A percentile compares a stretch with the other conserved stretches of the same genome.
phyloP scores from a whole-genome alignment of 1,284 basidiomycete species.

The Schizopora paradoxa region DNA sequence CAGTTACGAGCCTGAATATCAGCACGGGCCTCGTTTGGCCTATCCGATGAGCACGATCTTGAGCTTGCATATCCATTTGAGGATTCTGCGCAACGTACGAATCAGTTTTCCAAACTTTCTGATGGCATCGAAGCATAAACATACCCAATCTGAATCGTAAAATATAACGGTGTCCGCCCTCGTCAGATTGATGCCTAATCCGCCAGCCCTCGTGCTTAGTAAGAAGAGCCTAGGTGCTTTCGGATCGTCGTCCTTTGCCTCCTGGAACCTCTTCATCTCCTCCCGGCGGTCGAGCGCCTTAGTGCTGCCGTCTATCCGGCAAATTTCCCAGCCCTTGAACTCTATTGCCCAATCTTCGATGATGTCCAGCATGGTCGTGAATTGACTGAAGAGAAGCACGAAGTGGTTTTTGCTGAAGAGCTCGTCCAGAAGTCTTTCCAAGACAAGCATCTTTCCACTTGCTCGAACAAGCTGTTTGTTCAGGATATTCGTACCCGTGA shows the following conservation, averaged over 20 bases:
- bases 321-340: slow-evolving; percentile 76
- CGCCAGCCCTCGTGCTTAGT: slow-evolving; percentile 89
- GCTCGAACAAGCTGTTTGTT: slow-evolving; percentile 77
- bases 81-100: slow-evolving; percentile 60
- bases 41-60: slow-evolving; percentile 93
- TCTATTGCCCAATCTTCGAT: slow-evolving; percentile 88
- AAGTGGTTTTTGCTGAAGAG: slow-evolving; percentile 84
- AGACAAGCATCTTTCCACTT: slow-evolving; percentile 95
- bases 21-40: slow-evolving; percentile 88
- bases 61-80: slow-evolving; percentile 94
- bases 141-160: slow-evolving; percentile 93
- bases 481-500: slow-evolving; percentile 54
- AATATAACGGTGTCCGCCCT: slow-evolving; percentile 94
- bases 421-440: slow-evolving; percentile 82
- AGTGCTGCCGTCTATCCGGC: slow-evolving; percentile 88
- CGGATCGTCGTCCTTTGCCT: slow-evolving; percentile 54
- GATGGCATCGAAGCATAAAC: slow-evolving; percentile 23
- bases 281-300: slow-evolving; percentile 72
- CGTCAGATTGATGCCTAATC: slow-evolving; percentile 87
- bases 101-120: slow-evolving; percentile 8
- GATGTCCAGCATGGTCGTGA: slow-evolving; percentile 94
- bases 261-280: slow-evolving; percentile 85
- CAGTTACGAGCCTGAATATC: slow-evolving; percentile 83
- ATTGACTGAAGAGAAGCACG: slow-evolving; percentile 91
- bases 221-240: slow-evolving; percentile 80